phyloP scores from a whole-genome alignment of 768 basidiomycete species.

The Mycena polygramma region DNA sequence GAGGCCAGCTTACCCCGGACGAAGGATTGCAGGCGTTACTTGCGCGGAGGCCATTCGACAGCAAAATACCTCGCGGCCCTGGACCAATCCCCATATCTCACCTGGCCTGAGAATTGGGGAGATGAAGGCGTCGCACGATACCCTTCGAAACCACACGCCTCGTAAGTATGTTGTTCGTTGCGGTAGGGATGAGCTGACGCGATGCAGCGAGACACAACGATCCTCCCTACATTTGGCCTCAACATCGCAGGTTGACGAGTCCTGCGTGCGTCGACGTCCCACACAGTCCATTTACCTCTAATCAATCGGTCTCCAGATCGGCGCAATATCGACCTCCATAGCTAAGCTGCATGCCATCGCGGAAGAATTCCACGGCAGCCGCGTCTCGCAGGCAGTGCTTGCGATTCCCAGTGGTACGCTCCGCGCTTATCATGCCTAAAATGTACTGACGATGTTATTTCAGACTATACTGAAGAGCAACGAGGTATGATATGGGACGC shows the following conservation, averaged over 20 bases:
- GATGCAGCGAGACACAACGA: too few species aligned
- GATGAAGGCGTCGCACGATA: too few species aligned
- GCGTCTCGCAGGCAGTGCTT: slow-evolving; percentile 17
- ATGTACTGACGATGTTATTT: background rate
- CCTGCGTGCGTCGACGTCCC: background rate
- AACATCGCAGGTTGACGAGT: background rate
- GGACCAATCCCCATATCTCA: too few species aligned
- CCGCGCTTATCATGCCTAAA: background rate
- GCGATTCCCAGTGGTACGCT: background rate
- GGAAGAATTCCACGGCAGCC: background rate
- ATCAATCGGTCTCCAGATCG: background rate
- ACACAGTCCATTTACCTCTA: too few species aligned
- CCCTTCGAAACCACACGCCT: too few species aligned
- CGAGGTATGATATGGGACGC: background rate
- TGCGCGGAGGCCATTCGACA: too few species aligned
- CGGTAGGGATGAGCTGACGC: too few species aligned
- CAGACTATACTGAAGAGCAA: background rate
- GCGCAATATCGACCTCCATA: background rate
- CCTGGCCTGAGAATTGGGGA: too few species aligned
- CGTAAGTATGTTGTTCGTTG: too few species aligned
- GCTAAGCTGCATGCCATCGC: background rate
- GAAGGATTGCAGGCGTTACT: too few species aligned
- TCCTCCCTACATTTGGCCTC: background rate
- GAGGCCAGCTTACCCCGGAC: too few species aligned
- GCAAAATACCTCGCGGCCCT: too few species aligned